Conservation (phyloP, 192 early-diverging fungal genomes). For the Coemansia sp. region DNA sequence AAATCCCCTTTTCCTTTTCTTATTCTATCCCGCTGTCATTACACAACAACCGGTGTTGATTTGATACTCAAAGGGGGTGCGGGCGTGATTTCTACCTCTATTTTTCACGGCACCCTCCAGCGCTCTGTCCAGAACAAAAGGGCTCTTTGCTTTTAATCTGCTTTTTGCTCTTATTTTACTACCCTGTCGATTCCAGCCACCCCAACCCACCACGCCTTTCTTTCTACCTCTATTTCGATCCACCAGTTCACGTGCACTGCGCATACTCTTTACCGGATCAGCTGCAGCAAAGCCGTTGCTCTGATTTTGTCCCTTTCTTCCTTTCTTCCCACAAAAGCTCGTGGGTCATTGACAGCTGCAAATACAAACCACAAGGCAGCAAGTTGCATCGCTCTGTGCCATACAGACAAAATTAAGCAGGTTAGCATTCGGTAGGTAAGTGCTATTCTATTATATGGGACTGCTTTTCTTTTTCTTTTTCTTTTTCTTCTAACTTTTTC, state of each 20-base stretch:
- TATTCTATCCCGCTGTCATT: neutral
- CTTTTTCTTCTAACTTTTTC: neutral
- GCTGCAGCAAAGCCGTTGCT: neutral
- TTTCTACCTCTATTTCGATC: slow-evolving; percentile 12
- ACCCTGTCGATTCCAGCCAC: slow-evolving; percentile 1
- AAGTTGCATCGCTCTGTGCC: neutral
- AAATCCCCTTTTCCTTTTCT: neutral
- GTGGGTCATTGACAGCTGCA: neutral
- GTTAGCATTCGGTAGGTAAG: slow-evolving; percentile 2
- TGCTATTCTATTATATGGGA: neutral
- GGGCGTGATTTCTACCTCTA: slow-evolving; percentile 1
- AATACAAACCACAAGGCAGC: neutral
- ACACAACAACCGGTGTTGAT: neutral
- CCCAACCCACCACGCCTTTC: neutral
- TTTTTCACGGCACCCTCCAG: slow-evolving; percentile 13
- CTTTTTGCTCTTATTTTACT: neutral
- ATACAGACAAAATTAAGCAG: slow-evolving; percentile 8
- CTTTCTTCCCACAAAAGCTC: neutral
- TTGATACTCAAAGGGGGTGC: slow-evolving; percentile 2
- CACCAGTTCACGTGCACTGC: slow-evolving; percentile 1
- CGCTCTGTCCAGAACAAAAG: neutral
- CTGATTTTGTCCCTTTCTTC: neutral
- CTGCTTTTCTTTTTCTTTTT: too few relatives aligned
- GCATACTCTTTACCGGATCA: slow-evolving; percentile 11
- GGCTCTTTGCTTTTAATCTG: neutral